These are phyloP conservation scores for Xerocomus spinulosus DNA, from an alignment of 768 basidiomycete genomes.

Conservation along the genomic window DNA sequence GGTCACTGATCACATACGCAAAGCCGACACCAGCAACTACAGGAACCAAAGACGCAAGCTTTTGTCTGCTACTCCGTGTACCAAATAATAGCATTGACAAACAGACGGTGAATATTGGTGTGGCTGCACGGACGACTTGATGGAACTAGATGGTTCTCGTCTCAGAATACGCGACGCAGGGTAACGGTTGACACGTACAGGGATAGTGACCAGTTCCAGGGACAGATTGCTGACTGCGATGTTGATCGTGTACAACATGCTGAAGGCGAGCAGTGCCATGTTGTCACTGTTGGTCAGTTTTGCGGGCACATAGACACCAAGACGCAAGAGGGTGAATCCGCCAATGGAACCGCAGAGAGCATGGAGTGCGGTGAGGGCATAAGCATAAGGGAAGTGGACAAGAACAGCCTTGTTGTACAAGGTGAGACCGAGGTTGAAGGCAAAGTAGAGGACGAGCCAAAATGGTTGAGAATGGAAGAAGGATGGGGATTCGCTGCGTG, in stretches of 20 bases:
- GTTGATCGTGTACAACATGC: conserved; percentile 87
- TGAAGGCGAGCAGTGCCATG: conserved; percentile 72
- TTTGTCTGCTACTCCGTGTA: conserved; percentile 52
- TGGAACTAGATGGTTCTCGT: conserved; percentile 62
- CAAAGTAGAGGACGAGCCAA: conserved; percentile 83
- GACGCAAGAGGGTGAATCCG: conserved; percentile 58
- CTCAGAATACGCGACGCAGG: neutral
- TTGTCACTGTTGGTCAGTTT: conserved; percentile 49
- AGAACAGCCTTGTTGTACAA: conserved; percentile 94
- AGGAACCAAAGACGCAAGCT: conserved; percentile 71
- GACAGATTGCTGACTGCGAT: conserved; percentile 94
- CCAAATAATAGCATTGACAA: conserved; percentile 70
- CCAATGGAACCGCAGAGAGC: conserved; percentile 83
- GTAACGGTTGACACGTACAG: conserved; percentile 48
- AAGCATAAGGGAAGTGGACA: conserved; percentile 91
- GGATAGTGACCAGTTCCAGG: conserved; percentile 82
- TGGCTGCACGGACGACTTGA: conserved; percentile 90
- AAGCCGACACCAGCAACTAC: conserved; percentile 89
- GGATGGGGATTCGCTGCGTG: conserved; percentile 9
- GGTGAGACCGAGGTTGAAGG: conserved; percentile 87
- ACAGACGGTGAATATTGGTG: conserved; percentile 87
- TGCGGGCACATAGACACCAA: conserved; percentile 55
- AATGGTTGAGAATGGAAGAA: conserved; percentile 33
- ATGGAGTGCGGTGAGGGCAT: conserved; percentile 90
- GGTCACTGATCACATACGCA: conserved; percentile 46